A percentile compares a stretch with the other conserved stretches of the same genome.
These are phyloP conservation scores for Datisca glomerata DNA, from an alignment of 306 rosid species.

Conservation along the genomic window DNA sequence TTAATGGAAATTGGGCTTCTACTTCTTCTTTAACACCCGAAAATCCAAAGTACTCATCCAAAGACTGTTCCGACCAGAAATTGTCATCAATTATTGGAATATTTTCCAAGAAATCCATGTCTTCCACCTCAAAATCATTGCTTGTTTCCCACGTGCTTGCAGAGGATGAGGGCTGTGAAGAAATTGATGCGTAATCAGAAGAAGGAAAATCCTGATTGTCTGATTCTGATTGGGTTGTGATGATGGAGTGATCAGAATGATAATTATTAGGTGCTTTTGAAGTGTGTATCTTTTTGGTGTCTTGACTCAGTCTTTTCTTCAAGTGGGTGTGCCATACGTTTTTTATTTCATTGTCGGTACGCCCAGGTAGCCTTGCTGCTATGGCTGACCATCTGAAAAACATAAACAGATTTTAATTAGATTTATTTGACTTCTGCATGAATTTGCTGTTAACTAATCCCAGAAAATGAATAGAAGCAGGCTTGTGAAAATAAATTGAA, in stretches of 20 bases:
- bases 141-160: constrained; percentile 3
- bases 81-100: constrained; percentile 45
- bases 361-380: constrained; percentile 78
- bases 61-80: constrained; percentile 55
- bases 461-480: no score
- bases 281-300: no score
- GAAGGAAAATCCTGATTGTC: constrained; percentile 13
- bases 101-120: constrained; percentile 21
- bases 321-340: constrained; percentile 96
- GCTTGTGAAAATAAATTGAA: no score
- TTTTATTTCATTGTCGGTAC: constrained; percentile 90
- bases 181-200: constrained; percentile 21
- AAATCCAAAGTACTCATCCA: constrained; percentile 14
- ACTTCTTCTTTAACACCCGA: constrained; percentile 17
- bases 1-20: constrained; percentile 17
- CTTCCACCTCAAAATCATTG: constrained; percentile 23
- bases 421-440: no score
- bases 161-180: constrained; percentile 22
- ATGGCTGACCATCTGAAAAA: constrained; percentile 87
- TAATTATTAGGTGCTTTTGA: no score
- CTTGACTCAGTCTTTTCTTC: constrained; percentile 53
- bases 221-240: constrained; percentile 28
- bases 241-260: constrained; percentile 25
- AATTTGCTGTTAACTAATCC: no score
- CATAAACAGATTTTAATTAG: constrained; percentile 2